Base-by-base conservation (phyloP, 75 land plant genomes). In the Larix kaempferi region DNA sequence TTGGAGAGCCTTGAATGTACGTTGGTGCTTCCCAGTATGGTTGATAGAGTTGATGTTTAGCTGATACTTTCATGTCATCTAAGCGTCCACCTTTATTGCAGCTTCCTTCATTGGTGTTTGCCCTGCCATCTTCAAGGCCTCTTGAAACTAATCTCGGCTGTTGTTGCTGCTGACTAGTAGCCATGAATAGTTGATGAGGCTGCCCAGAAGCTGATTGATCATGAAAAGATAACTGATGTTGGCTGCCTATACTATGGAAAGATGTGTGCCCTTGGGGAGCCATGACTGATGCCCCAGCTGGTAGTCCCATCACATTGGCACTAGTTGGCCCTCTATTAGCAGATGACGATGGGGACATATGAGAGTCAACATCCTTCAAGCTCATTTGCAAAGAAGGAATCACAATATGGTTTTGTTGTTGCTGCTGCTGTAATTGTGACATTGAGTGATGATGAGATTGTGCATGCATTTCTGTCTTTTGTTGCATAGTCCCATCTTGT, bases 371-470 rank as follows among this genome's bases (percentile, higher is more conserved):
- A 58, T 58, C 59, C 59, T 58, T 58, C 59, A 58, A 21, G n/a
- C 59, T 58, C 59, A 58, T 58, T 58, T 58, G 59, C 59, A 58
- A 58, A 58, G 52, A 44, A 44, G 59, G 59, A 58, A 16, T 19
- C n/a, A 58, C 59, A 58, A 58, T 21, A 5, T 58, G 59, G n/a
- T 17, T 16, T 58, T 58, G 59, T 21, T 58, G 59, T 21, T 58
- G 59, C n/a, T 58, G 59, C n/a, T 58, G 59, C 59, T 21, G 59
- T 58, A 58, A 21, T 58, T 58, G 59, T 58, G 59, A 58, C 59
- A 58, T 21, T 17, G 59, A 58, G n/a, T 58, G 59, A 58, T 17
- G 59, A 58, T 17, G 59, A 58, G 59, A 21, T 58, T 58, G 59
- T 58, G 17, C 59, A 17, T 21, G n/a, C 17, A 58, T 58, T 58